Conservation (phyloP, 139 green algal species). For the Micractinium conductrix region DNA sequence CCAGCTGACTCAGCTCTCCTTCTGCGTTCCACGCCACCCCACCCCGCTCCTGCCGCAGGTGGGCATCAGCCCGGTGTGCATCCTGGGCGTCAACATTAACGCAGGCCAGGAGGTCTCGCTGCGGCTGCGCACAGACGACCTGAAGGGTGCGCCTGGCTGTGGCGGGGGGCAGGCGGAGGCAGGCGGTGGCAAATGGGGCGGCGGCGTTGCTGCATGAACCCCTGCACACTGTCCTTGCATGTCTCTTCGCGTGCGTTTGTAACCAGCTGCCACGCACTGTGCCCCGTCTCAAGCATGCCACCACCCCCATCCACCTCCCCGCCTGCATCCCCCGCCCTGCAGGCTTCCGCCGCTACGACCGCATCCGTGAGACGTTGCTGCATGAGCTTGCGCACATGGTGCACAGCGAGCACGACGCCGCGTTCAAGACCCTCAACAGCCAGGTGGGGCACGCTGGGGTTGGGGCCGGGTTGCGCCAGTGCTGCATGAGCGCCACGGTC, state of each 20-base stretch:
- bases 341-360: conserved; percentile 58
- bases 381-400: conserved; percentile 93
- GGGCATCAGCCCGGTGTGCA: conserved; percentile 72
- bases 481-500: too few relatives aligned
- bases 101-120: conserved; percentile 82
- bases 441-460: too few relatives aligned
- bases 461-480: too few relatives aligned
- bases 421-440: conserved; percentile 84
- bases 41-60: too few relatives aligned
- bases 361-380: conserved; percentile 84
- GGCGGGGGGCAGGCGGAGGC: neutral
- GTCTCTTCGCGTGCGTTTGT: neutral
- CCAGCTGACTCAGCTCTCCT: too few relatives aligned
- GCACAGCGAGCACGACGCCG: conserved; percentile 75
- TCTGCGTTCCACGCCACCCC: too few relatives aligned
- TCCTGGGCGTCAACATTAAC: conserved; percentile 88
- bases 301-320: neutral
- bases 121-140: conserved; percentile 89
- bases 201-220: neutral
- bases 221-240: neutral
- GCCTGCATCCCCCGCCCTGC: neutral
- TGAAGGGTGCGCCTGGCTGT: conserved; percentile 38
- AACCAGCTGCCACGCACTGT: too few relatives aligned
- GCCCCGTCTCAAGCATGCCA: neutral
- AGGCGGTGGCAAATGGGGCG: neutral